Evolutionary conservation across 2,329 filamentous ascomycete species (phyloP).

Genomic region (Xylariaceae sp.): DNA sequence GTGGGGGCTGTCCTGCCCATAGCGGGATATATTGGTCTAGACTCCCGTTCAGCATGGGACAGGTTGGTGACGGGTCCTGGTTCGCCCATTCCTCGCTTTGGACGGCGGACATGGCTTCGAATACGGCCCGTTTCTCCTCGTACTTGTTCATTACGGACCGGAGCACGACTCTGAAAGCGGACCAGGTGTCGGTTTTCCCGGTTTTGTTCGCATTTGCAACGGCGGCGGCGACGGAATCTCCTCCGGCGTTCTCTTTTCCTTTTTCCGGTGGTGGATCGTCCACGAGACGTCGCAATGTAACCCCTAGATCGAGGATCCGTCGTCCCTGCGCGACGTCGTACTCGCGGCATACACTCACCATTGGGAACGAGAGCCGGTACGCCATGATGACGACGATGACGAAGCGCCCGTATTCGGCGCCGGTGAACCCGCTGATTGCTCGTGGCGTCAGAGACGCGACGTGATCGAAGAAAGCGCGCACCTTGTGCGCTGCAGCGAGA

Average conservation of each 20-base stretch:
- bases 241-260: constrained; percentile 6
- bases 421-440: constrained; percentile 37
- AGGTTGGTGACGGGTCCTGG: constrained; percentile 27
- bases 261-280: background rate
- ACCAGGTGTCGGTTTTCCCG: constrained; percentile 39
- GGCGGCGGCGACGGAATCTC: too few relatives aligned
- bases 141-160: constrained; percentile 46
- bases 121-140: constrained; percentile 37
- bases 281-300: constrained; percentile 2
- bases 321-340: constrained; percentile 36
- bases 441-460: constrained; percentile 24
- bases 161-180: constrained; percentile 45
- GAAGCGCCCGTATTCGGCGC: constrained; percentile 43
- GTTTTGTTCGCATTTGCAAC: background rate
- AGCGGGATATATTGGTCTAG: constrained; percentile 43
- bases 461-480: constrained; percentile 35
- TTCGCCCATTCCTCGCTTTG: constrained; percentile 12
- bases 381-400: constrained; percentile 41
- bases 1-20: constrained; percentile 40
- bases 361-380: constrained; percentile 45
- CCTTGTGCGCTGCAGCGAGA: constrained; percentile 20
- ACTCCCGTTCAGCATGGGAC: constrained; percentile 51
- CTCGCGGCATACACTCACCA: constrained; percentile 38
- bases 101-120: constrained; percentile 26
- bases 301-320: constrained; percentile 37